Percentiles rank a stretch among this genome's conserved stretches.
Evolutionary conservation across 495 filamentous ascomycete genomes (phyloP).

Genomic region (Hypoxylon fuscum): DNA sequence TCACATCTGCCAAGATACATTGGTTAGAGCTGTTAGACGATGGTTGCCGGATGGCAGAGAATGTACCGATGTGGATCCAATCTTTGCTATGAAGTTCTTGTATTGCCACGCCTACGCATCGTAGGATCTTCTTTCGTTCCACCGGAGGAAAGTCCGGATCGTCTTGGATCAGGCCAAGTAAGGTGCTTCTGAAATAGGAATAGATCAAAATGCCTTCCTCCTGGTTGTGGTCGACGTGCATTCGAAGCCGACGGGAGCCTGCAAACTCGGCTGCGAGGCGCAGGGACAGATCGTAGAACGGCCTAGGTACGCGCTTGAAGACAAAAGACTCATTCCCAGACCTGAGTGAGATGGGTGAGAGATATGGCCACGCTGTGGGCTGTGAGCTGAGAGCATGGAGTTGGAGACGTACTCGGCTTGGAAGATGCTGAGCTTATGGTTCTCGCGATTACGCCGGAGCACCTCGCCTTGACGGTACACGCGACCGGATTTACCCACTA

Average conservation of each 20-base stretch:
- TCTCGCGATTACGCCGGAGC: constrained; percentile 39
- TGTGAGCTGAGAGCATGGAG: constrained; percentile 19
- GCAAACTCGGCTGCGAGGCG: constrained; percentile 40
- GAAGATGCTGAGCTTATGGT: constrained; percentile 41
- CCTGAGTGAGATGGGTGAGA: constrained; percentile 38
- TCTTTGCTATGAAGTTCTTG: constrained; percentile 44
- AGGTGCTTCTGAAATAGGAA: constrained; percentile 41
- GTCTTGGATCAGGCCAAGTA: constrained; percentile 40
- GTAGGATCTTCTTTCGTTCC: constrained; percentile 43
- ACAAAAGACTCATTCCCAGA: constrained; percentile 43
- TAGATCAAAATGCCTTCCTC: constrained; percentile 42
- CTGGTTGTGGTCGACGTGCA: constrained; percentile 43
- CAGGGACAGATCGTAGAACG: constrained; percentile 41
- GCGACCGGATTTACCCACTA: constrained; percentile 44
- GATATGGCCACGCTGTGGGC: constrained; percentile 24
- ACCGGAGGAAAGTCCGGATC: constrained; percentile 34
- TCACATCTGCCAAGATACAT: constrained; percentile 46
- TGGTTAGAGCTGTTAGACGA: constrained; percentile 29
- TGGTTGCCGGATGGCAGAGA: constrained; percentile 21
- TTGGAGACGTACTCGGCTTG: constrained; percentile 43
- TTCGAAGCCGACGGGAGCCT: constrained; percentile 44
- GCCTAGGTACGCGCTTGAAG: constrained; percentile 42
- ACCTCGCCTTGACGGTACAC: constrained; percentile 41
- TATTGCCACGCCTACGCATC: constrained; percentile 42
- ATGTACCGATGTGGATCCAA: constrained; percentile 44